These are phyloP conservation scores for Erythrophleum ivorense DNA, from an alignment of 331 rosid species.

Conservation along the genomic window DNA sequence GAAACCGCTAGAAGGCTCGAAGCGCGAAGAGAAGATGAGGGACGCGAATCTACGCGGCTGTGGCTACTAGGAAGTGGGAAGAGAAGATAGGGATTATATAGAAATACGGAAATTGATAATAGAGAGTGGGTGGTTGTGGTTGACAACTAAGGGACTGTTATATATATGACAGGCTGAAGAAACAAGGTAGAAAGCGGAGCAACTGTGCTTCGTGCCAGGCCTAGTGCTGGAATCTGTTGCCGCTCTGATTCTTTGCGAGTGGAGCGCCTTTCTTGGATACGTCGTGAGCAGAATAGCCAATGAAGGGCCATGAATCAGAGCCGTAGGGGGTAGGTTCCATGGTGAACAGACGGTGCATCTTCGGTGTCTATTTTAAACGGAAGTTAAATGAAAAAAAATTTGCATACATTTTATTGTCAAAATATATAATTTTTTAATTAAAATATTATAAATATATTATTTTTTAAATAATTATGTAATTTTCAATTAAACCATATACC, in stretches of 20 bases:
- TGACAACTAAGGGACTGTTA: constrained; percentile 6
- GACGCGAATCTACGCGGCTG: neutral
- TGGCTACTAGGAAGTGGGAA: neutral
- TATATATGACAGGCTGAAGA: neutral
- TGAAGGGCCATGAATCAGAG: neutral
- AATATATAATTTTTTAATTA: too few relatives aligned
- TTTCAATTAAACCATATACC: too few relatives aligned
- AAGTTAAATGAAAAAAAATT: too few relatives aligned
- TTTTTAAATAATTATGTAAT: too few relatives aligned
- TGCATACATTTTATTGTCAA: neutral
- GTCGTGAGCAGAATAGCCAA: neutral
- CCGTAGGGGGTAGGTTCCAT: neutral
- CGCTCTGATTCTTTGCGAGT: neutral
- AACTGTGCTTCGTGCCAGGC: neutral
- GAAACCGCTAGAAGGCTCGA: neutral
- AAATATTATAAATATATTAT: too few relatives aligned
- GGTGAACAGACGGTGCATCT: neutral
- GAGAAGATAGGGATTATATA: neutral
- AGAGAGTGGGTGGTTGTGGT: constrained; percentile 5
- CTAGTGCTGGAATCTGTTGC: neutral
- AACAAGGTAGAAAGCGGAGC: constrained; percentile 11
- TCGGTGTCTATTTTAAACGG: neutral
- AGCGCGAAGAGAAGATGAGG: neutral
- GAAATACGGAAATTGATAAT: neutral
- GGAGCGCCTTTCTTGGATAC: neutral